These are phyloP conservation scores for Wickerhamiella spandovensis DNA, from an alignment of 805 yeast species.

Conservation along the genomic window DNA sequence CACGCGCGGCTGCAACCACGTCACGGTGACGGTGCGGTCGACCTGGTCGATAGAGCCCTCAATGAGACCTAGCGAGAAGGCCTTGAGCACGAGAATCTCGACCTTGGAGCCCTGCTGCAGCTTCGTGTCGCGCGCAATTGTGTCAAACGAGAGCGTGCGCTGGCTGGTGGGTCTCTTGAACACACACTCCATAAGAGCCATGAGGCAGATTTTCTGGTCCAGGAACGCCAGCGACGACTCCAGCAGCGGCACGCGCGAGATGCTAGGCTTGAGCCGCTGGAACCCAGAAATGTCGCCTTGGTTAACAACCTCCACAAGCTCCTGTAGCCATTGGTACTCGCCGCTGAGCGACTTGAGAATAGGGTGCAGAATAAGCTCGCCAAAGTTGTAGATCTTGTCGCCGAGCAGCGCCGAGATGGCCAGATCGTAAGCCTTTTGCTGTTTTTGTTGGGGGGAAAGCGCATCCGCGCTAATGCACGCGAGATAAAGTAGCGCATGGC, in stretches of 20 bases:
- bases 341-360: constrained; percentile 44
- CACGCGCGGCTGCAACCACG: constrained; percentile 95
- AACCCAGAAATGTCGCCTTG: constrained; percentile 63
- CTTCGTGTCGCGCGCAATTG: constrained; percentile 60
- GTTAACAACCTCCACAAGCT: constrained; percentile 57
- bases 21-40: constrained; percentile 57
- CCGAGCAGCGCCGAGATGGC: constrained; percentile 81
- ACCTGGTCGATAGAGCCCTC: constrained; percentile 89
- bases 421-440: constrained; percentile 56
- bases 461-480: constrained; percentile 50
- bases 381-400: constrained; percentile 86
- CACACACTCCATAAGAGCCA: constrained; percentile 80
- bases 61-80: constrained; percentile 69
- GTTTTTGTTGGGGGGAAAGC: constrained; percentile 30
- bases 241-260: constrained; percentile 41
- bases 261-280: constrained; percentile 33
- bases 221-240: constrained; percentile 49
- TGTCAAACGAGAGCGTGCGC: constrained; percentile 58
- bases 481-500: constrained; percentile 66
- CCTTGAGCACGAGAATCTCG: constrained; percentile 84
- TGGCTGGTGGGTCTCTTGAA: constrained; percentile 62
- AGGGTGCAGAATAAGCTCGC: constrained; percentile 86
- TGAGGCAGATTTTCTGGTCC: constrained; percentile 81
- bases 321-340: constrained; percentile 55
- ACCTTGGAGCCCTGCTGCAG: constrained; percentile 53